Conservation (phyloP, 2,329 filamentous ascomycete species). For the Xylariomycetidae sp. region DNA sequence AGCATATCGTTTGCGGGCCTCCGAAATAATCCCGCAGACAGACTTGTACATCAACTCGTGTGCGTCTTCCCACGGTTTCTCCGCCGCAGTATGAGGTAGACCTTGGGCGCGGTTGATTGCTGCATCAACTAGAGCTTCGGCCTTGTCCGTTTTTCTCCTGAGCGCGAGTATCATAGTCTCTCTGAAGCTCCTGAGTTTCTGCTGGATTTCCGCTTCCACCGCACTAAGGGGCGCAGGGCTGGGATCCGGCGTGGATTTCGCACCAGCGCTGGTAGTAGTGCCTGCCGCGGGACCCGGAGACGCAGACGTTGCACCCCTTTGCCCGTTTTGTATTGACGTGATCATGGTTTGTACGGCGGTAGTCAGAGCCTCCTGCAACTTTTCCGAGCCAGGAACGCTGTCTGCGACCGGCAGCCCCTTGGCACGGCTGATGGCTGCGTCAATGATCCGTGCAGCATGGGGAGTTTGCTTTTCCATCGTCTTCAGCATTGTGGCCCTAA, state of each 20-base stretch:
- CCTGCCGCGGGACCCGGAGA: slow-evolving; percentile 19
- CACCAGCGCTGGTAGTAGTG: slow-evolving; percentile 7
- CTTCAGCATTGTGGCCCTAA: slow-evolving; percentile 24
- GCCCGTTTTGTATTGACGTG: slow-evolving; percentile 20
- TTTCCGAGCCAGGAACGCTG: slow-evolving; percentile 21
- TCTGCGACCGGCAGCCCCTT: slow-evolving; percentile 21
- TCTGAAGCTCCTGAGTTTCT: slow-evolving; percentile 23
- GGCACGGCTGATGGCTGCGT: slow-evolving; percentile 23
- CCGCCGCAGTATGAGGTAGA: slow-evolving; percentile 18
- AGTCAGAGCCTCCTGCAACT: slow-evolving; percentile 21
- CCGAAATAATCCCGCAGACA: slow-evolving; percentile 24
- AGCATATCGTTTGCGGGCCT: slow-evolving; percentile 14
- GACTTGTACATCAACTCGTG: slow-evolving; percentile 26
- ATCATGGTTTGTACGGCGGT: slow-evolving; percentile 25
- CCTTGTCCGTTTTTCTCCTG: slow-evolving; percentile 23
- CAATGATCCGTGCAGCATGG: slow-evolving; percentile 24
- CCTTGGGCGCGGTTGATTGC: slow-evolving; percentile 27
- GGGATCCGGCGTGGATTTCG: slow-evolving; percentile 19
- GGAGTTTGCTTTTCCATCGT: slow-evolving; percentile 21
- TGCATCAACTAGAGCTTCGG: slow-evolving; percentile 26
- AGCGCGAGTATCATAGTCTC: slow-evolving; percentile 26
- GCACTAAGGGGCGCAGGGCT: slow-evolving; percentile 19
- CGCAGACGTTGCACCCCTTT: slow-evolving; percentile 16
- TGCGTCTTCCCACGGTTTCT: slow-evolving; percentile 26
- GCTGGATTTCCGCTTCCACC: slow-evolving; percentile 24